Percentiles rank a stretch among this genome's conserved stretches.
These are phyloP conservation scores for Ophiostoma quercus DNA, from an alignment of 2,329 filamentous ascomycete species.

Conservation along the genomic window DNA sequence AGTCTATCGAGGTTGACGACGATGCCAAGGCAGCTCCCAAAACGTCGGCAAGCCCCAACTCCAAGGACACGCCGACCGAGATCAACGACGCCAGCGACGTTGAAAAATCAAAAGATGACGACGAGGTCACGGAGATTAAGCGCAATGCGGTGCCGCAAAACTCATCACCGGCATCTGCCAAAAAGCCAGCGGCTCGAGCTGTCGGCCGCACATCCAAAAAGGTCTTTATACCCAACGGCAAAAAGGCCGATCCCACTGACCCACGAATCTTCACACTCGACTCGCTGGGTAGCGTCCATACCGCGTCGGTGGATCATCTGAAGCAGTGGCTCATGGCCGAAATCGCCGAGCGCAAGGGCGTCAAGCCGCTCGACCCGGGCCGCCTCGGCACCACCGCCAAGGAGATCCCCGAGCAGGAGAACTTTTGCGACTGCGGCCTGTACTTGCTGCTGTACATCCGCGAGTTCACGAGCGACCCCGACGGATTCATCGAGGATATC, in stretches of 20 bases:
- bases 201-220: slow-evolving; percentile 31
- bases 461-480: slow-evolving; percentile 71
- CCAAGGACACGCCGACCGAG: neutral
- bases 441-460: slow-evolving; percentile 81
- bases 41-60: neutral
- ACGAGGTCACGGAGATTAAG: slow-evolving; percentile 23
- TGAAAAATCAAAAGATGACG: slow-evolving; percentile 19
- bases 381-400: slow-evolving; percentile 60
- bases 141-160: slow-evolving; percentile 19
- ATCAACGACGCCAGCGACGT: slow-evolving; percentile 16
- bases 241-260: slow-evolving; percentile 46
- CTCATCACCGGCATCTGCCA: slow-evolving; percentile 15
- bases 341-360: slow-evolving; percentile 55
- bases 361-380: slow-evolving; percentile 37
- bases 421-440: slow-evolving; percentile 84
- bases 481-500: slow-evolving; percentile 61
- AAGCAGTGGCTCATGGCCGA: slow-evolving; percentile 75
- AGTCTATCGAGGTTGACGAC: slow-evolving; percentile 17
- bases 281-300: slow-evolving; percentile 65
- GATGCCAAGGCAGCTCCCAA: neutral
- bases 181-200: slow-evolving; percentile 17
- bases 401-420: slow-evolving; percentile 71
- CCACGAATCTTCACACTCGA: slow-evolving; percentile 82
- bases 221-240: slow-evolving; percentile 33
- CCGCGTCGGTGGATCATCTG: slow-evolving; percentile 59